These are phyloP conservation scores for Diaporthe sp. DNA, from an alignment of 2,329 filamentous ascomycete species.

Conservation along the genomic window DNA sequence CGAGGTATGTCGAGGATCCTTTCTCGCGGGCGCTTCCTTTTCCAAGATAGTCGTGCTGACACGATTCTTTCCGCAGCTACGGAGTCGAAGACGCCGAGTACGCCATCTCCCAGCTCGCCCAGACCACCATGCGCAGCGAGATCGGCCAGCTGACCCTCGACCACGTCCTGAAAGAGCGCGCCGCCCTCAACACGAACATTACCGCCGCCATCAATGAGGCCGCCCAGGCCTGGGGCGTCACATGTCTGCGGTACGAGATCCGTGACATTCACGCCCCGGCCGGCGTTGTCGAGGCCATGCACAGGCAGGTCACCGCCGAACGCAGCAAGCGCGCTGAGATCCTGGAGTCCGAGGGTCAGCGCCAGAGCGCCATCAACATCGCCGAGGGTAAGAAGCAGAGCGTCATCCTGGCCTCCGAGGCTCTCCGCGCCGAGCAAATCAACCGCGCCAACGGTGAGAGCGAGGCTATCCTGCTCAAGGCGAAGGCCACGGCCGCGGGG, in stretches of 20 bases:
- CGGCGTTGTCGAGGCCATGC: conserved; percentile 96
- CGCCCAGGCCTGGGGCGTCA: conserved; percentile 95
- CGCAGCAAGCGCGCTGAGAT: conserved; percentile 98
- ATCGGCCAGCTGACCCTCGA: conserved; percentile 97
- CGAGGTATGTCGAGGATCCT: conserved; percentile 71
- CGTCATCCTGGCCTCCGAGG: conserved; percentile 96
- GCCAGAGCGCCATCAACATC: conserved; percentile 98
- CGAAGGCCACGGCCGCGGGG: conserved; percentile 85
- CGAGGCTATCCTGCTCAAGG: conserved; percentile 90
- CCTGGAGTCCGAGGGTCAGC: conserved; percentile 94
- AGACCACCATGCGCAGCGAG: conserved; percentile 99
- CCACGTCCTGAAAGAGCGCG: conserved; percentile 97
- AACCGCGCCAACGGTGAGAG: conserved; percentile 94
- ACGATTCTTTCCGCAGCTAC: conserved; percentile 71
- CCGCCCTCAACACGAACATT: conserved; percentile 96
- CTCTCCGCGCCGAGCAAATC: conserved; percentile 89
- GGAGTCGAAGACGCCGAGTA: conserved; percentile 99
- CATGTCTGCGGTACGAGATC: conserved; percentile 97
- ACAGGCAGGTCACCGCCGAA: conserved; percentile 97
- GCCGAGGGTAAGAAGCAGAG: conserved; percentile 97
- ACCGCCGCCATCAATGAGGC: conserved; percentile 99
- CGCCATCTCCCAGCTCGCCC: conserved; percentile 96
- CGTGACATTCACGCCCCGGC: conserved; percentile 96
- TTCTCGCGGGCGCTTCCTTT: not conserved
- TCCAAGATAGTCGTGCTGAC: not conserved